Base-by-base conservation (phyloP, 106 monocot genomes). In the Xerophyta viscosa region DNA sequence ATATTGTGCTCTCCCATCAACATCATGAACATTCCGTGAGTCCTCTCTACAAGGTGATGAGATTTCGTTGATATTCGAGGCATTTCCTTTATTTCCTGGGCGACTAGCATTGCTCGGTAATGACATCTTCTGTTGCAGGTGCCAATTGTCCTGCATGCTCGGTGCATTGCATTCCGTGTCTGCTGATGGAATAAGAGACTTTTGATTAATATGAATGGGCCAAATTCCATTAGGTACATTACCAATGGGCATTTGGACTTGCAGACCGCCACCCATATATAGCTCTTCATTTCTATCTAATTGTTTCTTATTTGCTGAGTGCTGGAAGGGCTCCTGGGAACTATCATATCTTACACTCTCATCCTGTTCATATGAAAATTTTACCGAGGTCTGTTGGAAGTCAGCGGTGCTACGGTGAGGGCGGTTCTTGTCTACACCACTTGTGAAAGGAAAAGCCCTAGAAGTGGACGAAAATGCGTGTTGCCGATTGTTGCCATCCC, bases 101-200 rank as follows among this genome's bases (percentile, higher is more conserved):
- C 76, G 72, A 29, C 59, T 60, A 54, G 43, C 31, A 37, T 36
- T 49, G 56, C 31, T 66, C 26, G 66, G 66, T 17, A 48, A 25
- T 7, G 65, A 41, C 20, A 37, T 43, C 47, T 63, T 72, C 30
- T 82, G 72, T 44, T 78, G 78, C 13, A 76, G 63, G 57, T 45
- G 53, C 81, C 81, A 82, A 31, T 63, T 50, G 28, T 48, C 64
- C 21, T 75, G 64, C 24, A 45, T 39, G 14, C 63, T 58, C 29
- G 67, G 77, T 24, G 63, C 22, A 29, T 58, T 63, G 29, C 47
- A 66, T 22, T 51, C 68, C 42, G 29, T 27, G 24, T 71, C 71
- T 37, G 62, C 13, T 29, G 37, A 12, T 49, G 27, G 8, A 27
- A 48, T 76, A 48, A 56, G 37, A 7, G 48, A 42, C 43, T 65